A percentile compares a stretch with the other conserved stretches of the same genome.
These are phyloP conservation scores for Hyphopichia fennica DNA, from an alignment of 1,139 yeast species.

Conservation along the genomic window DNA sequence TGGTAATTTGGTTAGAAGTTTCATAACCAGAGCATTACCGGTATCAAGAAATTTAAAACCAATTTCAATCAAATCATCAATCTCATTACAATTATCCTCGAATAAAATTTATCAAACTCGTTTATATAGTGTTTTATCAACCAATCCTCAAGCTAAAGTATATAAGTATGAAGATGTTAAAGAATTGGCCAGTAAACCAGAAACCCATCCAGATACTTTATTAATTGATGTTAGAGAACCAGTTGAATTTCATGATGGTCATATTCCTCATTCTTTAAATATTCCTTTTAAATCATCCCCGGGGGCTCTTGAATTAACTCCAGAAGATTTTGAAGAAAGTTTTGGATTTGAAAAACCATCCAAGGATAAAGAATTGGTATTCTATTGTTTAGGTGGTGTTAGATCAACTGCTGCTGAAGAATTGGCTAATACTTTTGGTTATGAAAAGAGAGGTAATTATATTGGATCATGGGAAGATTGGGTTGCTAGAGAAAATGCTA, in stretches of 20 bases:
- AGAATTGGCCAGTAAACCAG: slow-evolving; percentile 41
- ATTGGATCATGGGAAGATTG: slow-evolving; percentile 87
- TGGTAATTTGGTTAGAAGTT: not conserved
- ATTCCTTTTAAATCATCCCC: slow-evolving; percentile 91
- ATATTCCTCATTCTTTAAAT: slow-evolving; percentile 81
- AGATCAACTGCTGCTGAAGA: slow-evolving; percentile 91
- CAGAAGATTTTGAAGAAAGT: slow-evolving; percentile 75
- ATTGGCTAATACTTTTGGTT: slow-evolving; percentile 87
- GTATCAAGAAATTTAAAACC: not conserved
- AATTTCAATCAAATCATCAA: not conserved
- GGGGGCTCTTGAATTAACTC: slow-evolving; percentile 81
- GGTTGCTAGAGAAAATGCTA: slow-evolving; percentile 51
- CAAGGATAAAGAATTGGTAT: slow-evolving; percentile 69
- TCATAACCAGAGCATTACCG: not conserved
- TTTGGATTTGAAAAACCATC: slow-evolving; percentile 87
- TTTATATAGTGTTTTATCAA: slow-evolving; percentile 30
- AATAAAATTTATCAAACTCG: slow-evolving; percentile 9
- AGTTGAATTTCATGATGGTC: slow-evolving; percentile 66
- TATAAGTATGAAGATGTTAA: slow-evolving; percentile 61
- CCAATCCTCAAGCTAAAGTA: slow-evolving; percentile 46
- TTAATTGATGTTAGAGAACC: slow-evolving; percentile 94
- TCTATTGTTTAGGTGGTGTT: slow-evolving; percentile 92
- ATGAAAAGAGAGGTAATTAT: slow-evolving; percentile 73
- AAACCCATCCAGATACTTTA: slow-evolving; percentile 41
- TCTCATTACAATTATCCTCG: not conserved